Evolutionary conservation across 192 early-diverging fungal genomes (phyloP), one percentile per base, ranked within the genome.

Genomic region (Chytriomyces sp.): DNA sequence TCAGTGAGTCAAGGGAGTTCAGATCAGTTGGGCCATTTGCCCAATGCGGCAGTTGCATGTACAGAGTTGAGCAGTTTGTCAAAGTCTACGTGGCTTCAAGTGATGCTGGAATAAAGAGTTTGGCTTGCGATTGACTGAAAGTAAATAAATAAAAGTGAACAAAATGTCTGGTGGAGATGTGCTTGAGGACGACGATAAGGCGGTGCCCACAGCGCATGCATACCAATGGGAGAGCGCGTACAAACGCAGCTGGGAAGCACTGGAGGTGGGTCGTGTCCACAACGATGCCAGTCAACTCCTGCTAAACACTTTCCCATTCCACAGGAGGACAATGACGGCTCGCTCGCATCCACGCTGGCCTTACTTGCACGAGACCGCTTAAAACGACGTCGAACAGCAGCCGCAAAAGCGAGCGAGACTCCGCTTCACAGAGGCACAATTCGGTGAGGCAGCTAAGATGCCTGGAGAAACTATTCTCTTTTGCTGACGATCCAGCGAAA

Each of bases 211-310:
- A 2, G 50, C 13, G 20, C 45, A 43, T 18, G 43, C 6, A 9
- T 96, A 97, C 76, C 81, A 93, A 48, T 99, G 97, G 97, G 95
- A 97, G 82, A 93, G 92, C 78, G 95, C 96, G 75, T 99, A 97
- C 88, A 96, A 97, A 81, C 90, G 96, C 18, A 92, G 90, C 72
- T 99, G 97, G 97, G 97, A 99, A 79, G 91, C 92, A 10, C 87
- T 96, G 45, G 92, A 94, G 75, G 95, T 96, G 68, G 10, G 57
- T 6, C 10, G 2, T 35, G 28, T 35, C 28, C 28, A 2, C 28
- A 35, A 2, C 28, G 2, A 26, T 20, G 1, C 50, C 23, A 10
- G 26, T 7, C 7, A 20, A 0, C 9, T 1, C 11, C n/a, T 13
- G 6, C 24, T 68, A 43, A 18, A 13, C 11, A 66, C 49, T 20